phyloP scores from a whole-genome alignment of 2,329 filamentous ascomycete species.

The Stachybotrys chlorohalonatus region DNA sequence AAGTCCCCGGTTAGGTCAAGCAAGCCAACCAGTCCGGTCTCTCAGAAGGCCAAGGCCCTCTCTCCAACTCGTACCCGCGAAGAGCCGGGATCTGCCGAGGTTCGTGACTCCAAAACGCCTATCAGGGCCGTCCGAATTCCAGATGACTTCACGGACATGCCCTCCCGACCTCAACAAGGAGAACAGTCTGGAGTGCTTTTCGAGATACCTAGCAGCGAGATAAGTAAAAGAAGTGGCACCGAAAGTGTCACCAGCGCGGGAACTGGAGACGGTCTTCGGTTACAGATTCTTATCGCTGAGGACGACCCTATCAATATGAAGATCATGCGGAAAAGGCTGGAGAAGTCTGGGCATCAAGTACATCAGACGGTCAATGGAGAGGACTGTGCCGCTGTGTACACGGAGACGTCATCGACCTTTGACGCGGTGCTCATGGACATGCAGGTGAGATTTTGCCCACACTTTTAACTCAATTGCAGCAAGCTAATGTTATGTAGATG shows the following conservation, averaged over 20 bases:
- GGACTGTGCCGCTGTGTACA: slow-evolving; percentile 67
- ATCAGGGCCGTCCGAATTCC: slow-evolving; percentile 38
- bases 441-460: slow-evolving; percentile 50
- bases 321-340: slow-evolving; percentile 69
- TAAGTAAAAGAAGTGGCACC: slow-evolving; percentile 5
- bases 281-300: slow-evolving; percentile 71
- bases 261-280: slow-evolving; percentile 13
- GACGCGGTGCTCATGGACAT: slow-evolving; percentile 89
- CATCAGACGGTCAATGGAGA: slow-evolving; percentile 72
- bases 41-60: slow-evolving; percentile 4
- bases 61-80: slow-evolving; percentile 9
- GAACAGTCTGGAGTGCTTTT: slow-evolving; percentile 27
- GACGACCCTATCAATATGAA: slow-evolving; percentile 84
- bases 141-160: slow-evolving; percentile 32
- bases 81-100: slow-evolving; percentile 24
- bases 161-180: slow-evolving; percentile 16
- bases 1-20: not conserved
- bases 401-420: slow-evolving; percentile 51
- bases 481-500: slow-evolving; percentile 52
- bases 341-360: slow-evolving; percentile 66
- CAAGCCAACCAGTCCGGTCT: slow-evolving; percentile 7
- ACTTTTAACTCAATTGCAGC: not conserved
- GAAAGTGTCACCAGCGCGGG: slow-evolving; percentile 14
- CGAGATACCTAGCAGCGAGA: slow-evolving; percentile 21
- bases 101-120: slow-evolving; percentile 35